These are phyloP conservation scores for Naganishia cerealis DNA, from an alignment of 1,284 basidiomycete genomes.

Conservation along the genomic window DNA sequence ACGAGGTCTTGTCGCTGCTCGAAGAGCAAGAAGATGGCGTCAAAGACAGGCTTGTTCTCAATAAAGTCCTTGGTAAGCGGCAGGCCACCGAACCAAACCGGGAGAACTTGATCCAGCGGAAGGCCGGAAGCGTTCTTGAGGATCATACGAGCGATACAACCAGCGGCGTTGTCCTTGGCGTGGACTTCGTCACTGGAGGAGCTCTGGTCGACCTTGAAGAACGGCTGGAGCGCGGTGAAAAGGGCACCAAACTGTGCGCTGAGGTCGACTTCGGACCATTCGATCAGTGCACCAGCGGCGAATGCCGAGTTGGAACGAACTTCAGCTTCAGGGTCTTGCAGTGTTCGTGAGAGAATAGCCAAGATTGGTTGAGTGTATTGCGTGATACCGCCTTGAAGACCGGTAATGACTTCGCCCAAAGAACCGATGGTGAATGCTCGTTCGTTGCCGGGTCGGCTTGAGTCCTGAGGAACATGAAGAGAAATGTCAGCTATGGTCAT, in stretches of 20 bases:
- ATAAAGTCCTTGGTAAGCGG: constrained; percentile 85
- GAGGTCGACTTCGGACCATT: constrained; percentile 81
- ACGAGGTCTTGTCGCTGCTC: constrained; percentile 69
- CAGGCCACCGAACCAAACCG: constrained; percentile 76
- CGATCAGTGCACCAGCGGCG: constrained; percentile 85
- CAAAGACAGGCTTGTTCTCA: constrained; percentile 87
- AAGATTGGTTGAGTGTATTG: constrained; percentile 81
- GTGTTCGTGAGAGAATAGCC: constrained; percentile 77
- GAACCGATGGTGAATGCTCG: constrained; percentile 90
- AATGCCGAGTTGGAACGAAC: constrained; percentile 96
- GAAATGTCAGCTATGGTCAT: not conserved
- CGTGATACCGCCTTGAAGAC: constrained; percentile 83
- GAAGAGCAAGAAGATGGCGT: constrained; percentile 85
- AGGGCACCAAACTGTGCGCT: constrained; percentile 76
- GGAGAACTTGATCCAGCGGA: constrained; percentile 83
- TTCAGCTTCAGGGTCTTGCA: constrained; percentile 82
- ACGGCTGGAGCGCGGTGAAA: constrained; percentile 74
- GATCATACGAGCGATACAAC: constrained; percentile 86
- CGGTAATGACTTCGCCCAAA: constrained; percentile 91
- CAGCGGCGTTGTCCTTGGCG: constrained; percentile 92
- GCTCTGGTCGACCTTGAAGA: constrained; percentile 69
- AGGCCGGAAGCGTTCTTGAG: constrained; percentile 75
- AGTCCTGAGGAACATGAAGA: not conserved
- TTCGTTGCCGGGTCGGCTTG: constrained; percentile 80
- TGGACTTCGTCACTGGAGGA: constrained; percentile 65